phyloP scores from a whole-genome alignment of 1,284 basidiomycete species.

The Tylopilus orsonianus region DNA sequence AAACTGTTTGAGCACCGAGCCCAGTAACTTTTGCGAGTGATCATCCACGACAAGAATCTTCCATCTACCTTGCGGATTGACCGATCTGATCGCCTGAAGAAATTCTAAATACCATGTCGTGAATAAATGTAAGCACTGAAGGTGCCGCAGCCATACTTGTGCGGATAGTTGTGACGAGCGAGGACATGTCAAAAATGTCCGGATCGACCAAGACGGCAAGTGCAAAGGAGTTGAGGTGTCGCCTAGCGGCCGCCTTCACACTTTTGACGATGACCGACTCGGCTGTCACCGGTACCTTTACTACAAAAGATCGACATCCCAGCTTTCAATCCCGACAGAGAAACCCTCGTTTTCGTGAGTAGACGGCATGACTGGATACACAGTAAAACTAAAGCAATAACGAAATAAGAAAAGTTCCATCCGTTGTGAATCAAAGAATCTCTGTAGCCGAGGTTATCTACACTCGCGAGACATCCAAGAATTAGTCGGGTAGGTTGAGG shows the following conservation, averaged over 20 bases:
- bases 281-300: constrained; percentile 5
- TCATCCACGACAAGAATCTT: constrained; percentile 97
- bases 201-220: constrained; percentile 3
- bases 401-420: constrained; percentile 9
- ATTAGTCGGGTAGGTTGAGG: constrained; percentile 25
- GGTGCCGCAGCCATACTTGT: constrained; percentile 43
- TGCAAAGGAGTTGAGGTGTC: not conserved
- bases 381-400: constrained; percentile 8
- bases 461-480: constrained; percentile 14
- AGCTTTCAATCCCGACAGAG: not conserved
- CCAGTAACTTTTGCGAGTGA: constrained; percentile 82
- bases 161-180: constrained; percentile 53
- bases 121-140: constrained; percentile 3
- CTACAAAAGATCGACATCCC: constrained; percentile 8
- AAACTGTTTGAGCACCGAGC: constrained; percentile 88
- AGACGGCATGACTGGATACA: constrained; percentile 17
- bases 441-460: constrained; percentile 24
- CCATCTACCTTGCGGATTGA: constrained; percentile 84
- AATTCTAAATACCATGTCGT: constrained; percentile 51
- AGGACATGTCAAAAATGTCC: constrained; percentile 43
- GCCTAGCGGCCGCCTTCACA: not conserved
- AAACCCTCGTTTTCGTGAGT: constrained; percentile 2
- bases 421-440: constrained; percentile 7
- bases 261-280: constrained; percentile 1
- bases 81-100: constrained; percentile 76